Percentiles rank a stretch among this genome's conserved stretches.
Evolutionary conservation across 2,329 filamentous ascomycete genomes (phyloP).

Genomic region (Ceratocystis alfenasii): DNA sequence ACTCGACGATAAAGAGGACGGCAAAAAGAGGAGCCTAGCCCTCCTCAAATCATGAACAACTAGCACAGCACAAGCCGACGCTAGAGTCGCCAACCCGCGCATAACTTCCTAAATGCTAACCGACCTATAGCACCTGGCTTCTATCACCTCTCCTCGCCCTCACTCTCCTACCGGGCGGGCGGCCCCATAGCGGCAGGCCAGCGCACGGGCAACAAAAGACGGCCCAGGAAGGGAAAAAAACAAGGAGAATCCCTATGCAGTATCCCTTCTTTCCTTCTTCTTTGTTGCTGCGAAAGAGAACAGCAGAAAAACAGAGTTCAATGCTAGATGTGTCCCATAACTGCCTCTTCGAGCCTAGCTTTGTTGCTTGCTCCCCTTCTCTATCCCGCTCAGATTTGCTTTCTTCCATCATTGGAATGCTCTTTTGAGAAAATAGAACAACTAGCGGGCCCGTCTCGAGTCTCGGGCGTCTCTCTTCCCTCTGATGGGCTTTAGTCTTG

Average conservation of each 20-base stretch:
- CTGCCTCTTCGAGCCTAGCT: conserved; percentile 1
- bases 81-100: no score
- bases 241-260: neutral
- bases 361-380: neutral
- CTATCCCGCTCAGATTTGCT: neutral
- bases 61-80: neutral
- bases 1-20: neutral
- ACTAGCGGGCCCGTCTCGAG: neutral
- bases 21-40: neutral
- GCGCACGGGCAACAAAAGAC: neutral
- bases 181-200: conserved; percentile 3
- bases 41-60: neutral
- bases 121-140: neutral
- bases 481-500: neutral
- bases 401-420: neutral
- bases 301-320: neutral
- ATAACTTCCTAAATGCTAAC: no score
- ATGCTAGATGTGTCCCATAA: neutral
- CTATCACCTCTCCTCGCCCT: neutral
- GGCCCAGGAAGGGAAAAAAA: neutral
- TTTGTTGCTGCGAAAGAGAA: neutral
- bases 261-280: neutral
- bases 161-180: neutral
- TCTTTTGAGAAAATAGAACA: neutral
- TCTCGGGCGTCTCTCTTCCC: no score